Conservation (phyloP, 805 yeast species). For the Hanseniaspora jakobsenii region DNA sequence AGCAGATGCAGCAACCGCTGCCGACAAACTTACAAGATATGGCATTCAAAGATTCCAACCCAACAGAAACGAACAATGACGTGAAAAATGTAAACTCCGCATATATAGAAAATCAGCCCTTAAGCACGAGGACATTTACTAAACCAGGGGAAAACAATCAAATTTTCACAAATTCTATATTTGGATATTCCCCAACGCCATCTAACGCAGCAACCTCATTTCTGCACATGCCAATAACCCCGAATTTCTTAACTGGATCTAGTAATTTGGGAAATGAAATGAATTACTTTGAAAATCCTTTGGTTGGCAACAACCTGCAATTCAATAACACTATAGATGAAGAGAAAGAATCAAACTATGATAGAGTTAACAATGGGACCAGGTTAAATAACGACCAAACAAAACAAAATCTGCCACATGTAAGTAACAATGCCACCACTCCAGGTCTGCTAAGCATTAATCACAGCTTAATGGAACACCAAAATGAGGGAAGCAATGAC, state of each 20-base stretch:
- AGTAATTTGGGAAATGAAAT: neutral
- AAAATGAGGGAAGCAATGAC: no score
- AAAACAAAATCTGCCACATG: no score
- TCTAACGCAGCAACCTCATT: constrained; percentile 5
- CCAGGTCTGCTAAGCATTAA: neutral
- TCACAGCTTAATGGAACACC: constrained; percentile 1
- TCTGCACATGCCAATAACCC: constrained; percentile 5
- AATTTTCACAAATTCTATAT: constrained; percentile 2
- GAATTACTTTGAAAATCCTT: constrained; percentile 8
- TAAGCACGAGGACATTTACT: no score
- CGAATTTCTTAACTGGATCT: constrained; percentile 3
- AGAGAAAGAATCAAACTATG: neutral
- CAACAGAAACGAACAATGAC: no score
- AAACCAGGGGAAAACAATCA: no score
- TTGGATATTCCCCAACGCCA: constrained; percentile 13
- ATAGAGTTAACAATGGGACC: neutral
- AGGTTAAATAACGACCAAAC: neutral
- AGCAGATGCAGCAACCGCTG: constrained; percentile 4
- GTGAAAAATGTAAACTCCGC: no score
- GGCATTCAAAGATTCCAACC: neutral
- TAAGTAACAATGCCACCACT: no score
- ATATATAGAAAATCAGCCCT: no score
- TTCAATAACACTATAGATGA: no score
- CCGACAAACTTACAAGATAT: constrained; percentile 1
- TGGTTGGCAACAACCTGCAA: neutral